Evolutionary conservation across 257 asterid species (phyloP), one percentile per base, ranked within the genome.

Genomic region (Dorcoceras hygrometricum): DNA sequence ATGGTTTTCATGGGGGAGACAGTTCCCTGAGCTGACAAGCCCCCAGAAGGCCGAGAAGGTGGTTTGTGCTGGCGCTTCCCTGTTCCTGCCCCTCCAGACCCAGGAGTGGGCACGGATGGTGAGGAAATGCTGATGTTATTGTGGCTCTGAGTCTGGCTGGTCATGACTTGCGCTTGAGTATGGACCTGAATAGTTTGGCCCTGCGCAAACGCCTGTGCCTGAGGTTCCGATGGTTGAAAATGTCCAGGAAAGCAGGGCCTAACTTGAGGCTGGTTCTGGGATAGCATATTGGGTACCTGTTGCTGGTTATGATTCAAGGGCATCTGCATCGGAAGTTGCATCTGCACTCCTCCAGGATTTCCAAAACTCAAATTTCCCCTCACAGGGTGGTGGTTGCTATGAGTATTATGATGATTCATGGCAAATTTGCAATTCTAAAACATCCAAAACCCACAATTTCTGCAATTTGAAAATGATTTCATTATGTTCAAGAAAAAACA

Each of bases 1-100:
- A 92, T 89, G 16, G 98, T 92, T 75, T 92, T 92, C 87, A 89
- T 84, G 6, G 89, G 95, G 14, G 96, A 86, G 68, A 84, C 86
- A 68, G 83, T 55, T 27, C 83, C 87, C 84, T 84, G 93, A 70
- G 85, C 86, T 46, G 93, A 57, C 4, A 89, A 63, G 4, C 84
- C 89, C 46, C 86, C 90, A 29, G 95, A 72, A 31, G 82, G 87
- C 51, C 96, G 85, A 43, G 98, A 76, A 39, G 95, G 90, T 8
- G 95, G 96, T 77, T 69, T 86, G 9, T 87, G 81, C 3, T 74
- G 75, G 56, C 90, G 86, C 79, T 85, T 89, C 3, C 71, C 82
- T 57, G 85, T 68, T 36, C 79, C 66, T 3, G 72, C 72, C 50
- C 50, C 50, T 18, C 75, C 85, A 22, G 84, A 55, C n/a, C 82